Evolutionary conservation across 805 yeast genomes (phyloP).

Genomic region (Suhomyces kilbournensis): DNA sequence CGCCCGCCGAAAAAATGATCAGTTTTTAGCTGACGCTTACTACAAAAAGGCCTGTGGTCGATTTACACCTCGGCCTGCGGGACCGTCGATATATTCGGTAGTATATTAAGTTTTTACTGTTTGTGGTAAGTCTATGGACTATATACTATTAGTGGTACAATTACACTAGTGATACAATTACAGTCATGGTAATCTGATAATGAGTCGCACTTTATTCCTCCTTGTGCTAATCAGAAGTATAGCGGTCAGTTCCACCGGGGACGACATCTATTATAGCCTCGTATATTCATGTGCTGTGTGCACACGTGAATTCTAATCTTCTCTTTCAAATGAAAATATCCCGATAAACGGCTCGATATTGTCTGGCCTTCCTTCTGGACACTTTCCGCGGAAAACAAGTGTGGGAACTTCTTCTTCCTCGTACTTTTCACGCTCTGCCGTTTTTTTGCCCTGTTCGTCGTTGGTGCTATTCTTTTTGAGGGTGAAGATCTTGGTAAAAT

Average conservation of each 20-base stretch:
- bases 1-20: neutral
- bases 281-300: neutral
- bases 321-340: slow-evolving; percentile 50
- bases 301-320: slow-evolving; percentile 19
- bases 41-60: neutral
- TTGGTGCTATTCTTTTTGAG: slow-evolving; percentile 10
- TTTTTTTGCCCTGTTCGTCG: neutral
- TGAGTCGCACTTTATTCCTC: neutral
- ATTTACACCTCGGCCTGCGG: neutral
- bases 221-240: neutral
- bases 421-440: slow-evolving; percentile 29
- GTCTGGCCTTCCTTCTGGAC: slow-evolving; percentile 54
- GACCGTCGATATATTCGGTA: neutral
- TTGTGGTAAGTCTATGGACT: neutral
- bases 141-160: neutral
- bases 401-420: slow-evolving; percentile 45
- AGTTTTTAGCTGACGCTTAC: neutral
- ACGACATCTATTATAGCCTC: neutral
- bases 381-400: slow-evolving; percentile 47
- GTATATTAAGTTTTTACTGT: neutral
- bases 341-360: slow-evolving; percentile 54
- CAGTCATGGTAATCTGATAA: neutral
- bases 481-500: slow-evolving; percentile 47
- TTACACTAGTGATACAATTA: neutral
- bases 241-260: neutral